Percentiles rank a stretch among this genome's conserved stretches.
phyloP scores from a whole-genome alignment of 805 yeast species.

The Wickerhamiella parazyma region DNA sequence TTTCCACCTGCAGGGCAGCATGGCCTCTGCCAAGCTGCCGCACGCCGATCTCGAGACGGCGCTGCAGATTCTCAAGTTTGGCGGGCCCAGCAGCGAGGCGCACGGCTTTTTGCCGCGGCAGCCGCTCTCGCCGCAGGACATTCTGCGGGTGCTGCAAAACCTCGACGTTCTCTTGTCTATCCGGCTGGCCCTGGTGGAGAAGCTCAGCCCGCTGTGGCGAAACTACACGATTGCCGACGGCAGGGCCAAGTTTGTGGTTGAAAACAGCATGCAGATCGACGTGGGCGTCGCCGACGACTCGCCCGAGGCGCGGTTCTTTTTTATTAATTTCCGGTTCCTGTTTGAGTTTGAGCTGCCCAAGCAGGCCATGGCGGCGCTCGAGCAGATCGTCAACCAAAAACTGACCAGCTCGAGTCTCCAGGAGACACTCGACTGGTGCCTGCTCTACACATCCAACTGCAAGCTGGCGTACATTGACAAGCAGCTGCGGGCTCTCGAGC shows the following conservation, averaged over 20 bases:
- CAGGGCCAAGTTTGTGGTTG: conserved; percentile 49
- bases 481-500: conserved; percentile 39
- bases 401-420: conserved; percentile 34
- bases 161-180: conserved; percentile 62
- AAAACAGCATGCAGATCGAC: conserved; percentile 57
- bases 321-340: conserved; percentile 60
- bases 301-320: conserved; percentile 52
- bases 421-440: conserved; percentile 44
- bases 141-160: conserved; percentile 48
- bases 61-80: conserved; percentile 65
- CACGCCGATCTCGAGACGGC: conserved; percentile 85
- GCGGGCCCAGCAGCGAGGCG: conserved; percentile 61
- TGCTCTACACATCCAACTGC: conserved; percentile 47
- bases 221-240: conserved; percentile 64
- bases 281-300: conserved; percentile 59
- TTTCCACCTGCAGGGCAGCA: conserved; percentile 51
- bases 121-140: conserved; percentile 40
- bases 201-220: conserved; percentile 50
- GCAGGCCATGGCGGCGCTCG: conserved; percentile 33
- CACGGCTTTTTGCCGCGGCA: conserved; percentile 41
- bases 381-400: conserved; percentile 40
- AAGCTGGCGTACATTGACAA: conserved; percentile 47
- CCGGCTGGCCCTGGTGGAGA: conserved; percentile 49
- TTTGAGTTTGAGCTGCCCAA: conserved; percentile 28
- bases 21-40: conserved; percentile 80